phyloP scores from a whole-genome alignment of 768 basidiomycete species.

The Amanita phalloides region DNA sequence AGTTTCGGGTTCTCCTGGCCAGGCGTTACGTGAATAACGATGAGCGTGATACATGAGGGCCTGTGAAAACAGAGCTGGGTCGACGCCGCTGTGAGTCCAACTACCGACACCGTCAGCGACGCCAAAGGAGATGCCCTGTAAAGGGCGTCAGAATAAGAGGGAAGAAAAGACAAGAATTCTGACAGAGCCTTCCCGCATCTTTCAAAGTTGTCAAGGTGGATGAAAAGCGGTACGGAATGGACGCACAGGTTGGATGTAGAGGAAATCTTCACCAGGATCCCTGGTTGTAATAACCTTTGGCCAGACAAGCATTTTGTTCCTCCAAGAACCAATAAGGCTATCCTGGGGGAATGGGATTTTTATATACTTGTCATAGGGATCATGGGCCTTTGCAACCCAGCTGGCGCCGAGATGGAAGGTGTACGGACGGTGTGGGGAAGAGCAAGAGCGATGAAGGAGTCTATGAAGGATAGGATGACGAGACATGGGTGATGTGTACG shows the following conservation, averaged over 20 bases:
- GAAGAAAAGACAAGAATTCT: conserved; percentile 19
- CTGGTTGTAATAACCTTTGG: conserved; percentile 26
- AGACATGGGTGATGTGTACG: background rate
- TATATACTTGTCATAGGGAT: conserved; percentile 18
- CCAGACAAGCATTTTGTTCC: conserved; percentile 48
- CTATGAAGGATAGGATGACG: background rate
- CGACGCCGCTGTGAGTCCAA: conserved; percentile 76
- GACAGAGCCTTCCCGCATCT: conserved; percentile 80
- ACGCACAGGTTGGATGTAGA: conserved; percentile 58
- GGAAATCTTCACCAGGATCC: conserved; percentile 39
- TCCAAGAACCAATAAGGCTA: conserved; percentile 55
- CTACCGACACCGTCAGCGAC: conserved; percentile 93
- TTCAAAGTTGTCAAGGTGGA: background rate
- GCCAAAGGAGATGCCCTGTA: conserved; percentile 67
- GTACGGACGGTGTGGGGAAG: conserved; percentile 31
- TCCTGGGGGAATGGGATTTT: conserved; percentile 46
- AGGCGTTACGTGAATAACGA: conserved; percentile 58
- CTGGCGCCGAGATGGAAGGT: conserved; percentile 68
- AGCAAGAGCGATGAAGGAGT: background rate
- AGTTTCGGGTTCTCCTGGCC: conserved; percentile 78
- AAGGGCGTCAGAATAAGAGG: conserved; percentile 17
- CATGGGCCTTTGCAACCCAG: conserved; percentile 65
- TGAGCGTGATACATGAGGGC: conserved; percentile 83
- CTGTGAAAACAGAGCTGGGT: conserved; percentile 87
- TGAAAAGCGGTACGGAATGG: background rate